phyloP scores from a whole-genome alignment of 768 basidiomycete species.

The Gymnopilus junonius region DNA sequence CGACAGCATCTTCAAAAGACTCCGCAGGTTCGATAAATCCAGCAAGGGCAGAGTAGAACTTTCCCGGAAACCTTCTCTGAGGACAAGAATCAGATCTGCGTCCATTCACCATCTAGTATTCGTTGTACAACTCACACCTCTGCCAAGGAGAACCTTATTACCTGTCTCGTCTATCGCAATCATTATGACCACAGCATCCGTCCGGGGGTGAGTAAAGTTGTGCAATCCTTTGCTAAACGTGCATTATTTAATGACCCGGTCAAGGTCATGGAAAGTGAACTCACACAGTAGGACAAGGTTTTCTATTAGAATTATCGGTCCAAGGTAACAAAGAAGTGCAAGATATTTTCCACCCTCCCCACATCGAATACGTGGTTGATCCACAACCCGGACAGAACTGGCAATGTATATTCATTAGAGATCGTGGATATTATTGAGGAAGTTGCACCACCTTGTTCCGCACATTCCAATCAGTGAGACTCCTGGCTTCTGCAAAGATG shows the following conservation, averaged over 20 bases:
- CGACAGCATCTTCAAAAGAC: constrained; percentile 91
- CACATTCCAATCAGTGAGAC: constrained; percentile 91
- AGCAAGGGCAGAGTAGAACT: constrained; percentile 88
- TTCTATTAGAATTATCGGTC: constrained; percentile 62
- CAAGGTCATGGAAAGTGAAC: constrained; percentile 20
- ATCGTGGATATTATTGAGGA: background rate
- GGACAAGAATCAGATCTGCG: background rate
- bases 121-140: constrained; percentile 59
- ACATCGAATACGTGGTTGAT: constrained; percentile 76
- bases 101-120: background rate
- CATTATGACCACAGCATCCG: constrained; percentile 93
- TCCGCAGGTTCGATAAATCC: constrained; percentile 97
- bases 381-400: constrained; percentile 94
- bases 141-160: constrained; percentile 85
- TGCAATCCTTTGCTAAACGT: constrained; percentile 74
- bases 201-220: constrained; percentile 84
- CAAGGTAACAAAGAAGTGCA: constrained; percentile 81
- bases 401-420: background rate
- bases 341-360: constrained; percentile 95
- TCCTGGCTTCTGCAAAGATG: constrained; percentile 78
- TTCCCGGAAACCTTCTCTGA: constrained; percentile 67
- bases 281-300: constrained; percentile 76
- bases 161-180: constrained; percentile 78
- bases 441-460: constrained; percentile 68
- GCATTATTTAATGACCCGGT: background rate